Percentiles rank a stretch among this genome's conserved stretches.
These are phyloP conservation scores for Epithemia pelagica DNA, from an alignment of 108 stramenopile species.

Conservation along the genomic window DNA sequence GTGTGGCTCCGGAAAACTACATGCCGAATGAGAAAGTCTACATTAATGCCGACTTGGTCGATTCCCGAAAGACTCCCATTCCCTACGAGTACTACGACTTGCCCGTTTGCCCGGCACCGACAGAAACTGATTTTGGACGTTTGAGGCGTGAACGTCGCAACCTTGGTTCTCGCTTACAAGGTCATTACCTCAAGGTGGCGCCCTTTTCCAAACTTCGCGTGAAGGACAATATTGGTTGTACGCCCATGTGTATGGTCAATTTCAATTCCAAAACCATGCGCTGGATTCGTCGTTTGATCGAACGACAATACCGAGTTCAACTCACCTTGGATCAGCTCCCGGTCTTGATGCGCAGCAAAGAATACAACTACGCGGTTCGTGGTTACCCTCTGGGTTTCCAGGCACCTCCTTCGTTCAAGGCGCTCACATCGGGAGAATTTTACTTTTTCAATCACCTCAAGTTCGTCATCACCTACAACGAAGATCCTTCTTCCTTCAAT, in stretches of 20 bases:
- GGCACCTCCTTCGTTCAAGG: slow-evolving; percentile 29
- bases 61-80: slow-evolving; percentile 78
- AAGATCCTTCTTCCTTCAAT: slow-evolving; percentile 21
- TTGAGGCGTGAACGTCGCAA: slow-evolving; percentile 51
- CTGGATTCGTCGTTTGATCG: slow-evolving; percentile 79
- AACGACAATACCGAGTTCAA: slow-evolving; percentile 90
- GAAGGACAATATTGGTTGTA: slow-evolving; percentile 38
- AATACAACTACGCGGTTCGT: slow-evolving; percentile 59
- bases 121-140: slow-evolving; percentile 15
- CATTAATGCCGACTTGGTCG: slow-evolving; percentile 68
- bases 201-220: slow-evolving; percentile 49
- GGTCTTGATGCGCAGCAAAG: slow-evolving; percentile 53
- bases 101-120: slow-evolving; percentile 58
- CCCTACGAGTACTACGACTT: slow-evolving; percentile 95
- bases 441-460: slow-evolving; percentile 86
- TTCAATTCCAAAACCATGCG: slow-evolving; percentile 46
- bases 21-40: slow-evolving; percentile 35
- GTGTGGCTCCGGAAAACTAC: slow-evolving; percentile 68
- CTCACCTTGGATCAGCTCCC: slow-evolving; percentile 82
- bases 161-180: slow-evolving; percentile 68
- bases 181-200: slow-evolving; percentile 50
- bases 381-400: slow-evolving; percentile 81
- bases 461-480: slow-evolving; percentile 66
- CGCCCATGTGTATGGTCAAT: slow-evolving; percentile 42
- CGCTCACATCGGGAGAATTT: slow-evolving; percentile 24